Percentiles rank a stretch among this genome's conserved stretches.
phyloP scores from a whole-genome alignment of 2,329 filamentous ascomycete species.

The Fusarium palustre region DNA sequence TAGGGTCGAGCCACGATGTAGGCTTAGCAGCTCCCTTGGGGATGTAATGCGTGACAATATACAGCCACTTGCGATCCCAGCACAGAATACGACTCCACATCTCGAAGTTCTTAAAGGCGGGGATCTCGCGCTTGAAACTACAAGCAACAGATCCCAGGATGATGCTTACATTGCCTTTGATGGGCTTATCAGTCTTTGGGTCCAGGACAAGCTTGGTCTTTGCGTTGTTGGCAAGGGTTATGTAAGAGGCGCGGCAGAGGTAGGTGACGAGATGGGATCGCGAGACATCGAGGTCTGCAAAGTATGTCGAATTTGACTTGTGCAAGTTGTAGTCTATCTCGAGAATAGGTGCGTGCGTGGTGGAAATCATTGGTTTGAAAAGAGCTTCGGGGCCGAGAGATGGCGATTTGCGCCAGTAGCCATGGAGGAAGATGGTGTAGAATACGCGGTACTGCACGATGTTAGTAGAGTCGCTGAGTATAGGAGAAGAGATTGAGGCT shows the following conservation, averaged over 20 bases:
- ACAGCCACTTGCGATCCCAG: constrained; percentile 88
- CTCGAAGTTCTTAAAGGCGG: constrained; percentile 76
- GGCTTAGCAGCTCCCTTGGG: constrained; percentile 69
- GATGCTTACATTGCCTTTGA: constrained; percentile 68
- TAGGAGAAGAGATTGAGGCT: constrained; percentile 45
- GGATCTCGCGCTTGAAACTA: constrained; percentile 79
- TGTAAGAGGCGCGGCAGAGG: constrained; percentile 70
- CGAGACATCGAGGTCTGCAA: constrained; percentile 84
- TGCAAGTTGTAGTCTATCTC: constrained; percentile 91
- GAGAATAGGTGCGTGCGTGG: constrained; percentile 74
- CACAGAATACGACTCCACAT: constrained; percentile 76
- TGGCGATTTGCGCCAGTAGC: constrained; percentile 61
- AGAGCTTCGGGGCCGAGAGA: constrained; percentile 71
- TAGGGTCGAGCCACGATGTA: constrained; percentile 62
- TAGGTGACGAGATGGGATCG: constrained; percentile 83
- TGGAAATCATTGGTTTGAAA: constrained; percentile 77
- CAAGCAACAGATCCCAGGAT: constrained; percentile 80
- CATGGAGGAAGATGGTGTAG: constrained; percentile 67
- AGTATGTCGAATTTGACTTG: constrained; percentile 88
- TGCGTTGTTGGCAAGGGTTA: constrained; percentile 62
- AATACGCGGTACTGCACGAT: constrained; percentile 65
- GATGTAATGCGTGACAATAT: constrained; percentile 80
- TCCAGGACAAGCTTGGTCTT: constrained; percentile 63
- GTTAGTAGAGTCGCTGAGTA: background rate
- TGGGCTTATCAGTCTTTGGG: constrained; percentile 60